Evolutionary conservation across 208 protist species (phyloP).

Genomic region (Crithidia fasciculata): DNA sequence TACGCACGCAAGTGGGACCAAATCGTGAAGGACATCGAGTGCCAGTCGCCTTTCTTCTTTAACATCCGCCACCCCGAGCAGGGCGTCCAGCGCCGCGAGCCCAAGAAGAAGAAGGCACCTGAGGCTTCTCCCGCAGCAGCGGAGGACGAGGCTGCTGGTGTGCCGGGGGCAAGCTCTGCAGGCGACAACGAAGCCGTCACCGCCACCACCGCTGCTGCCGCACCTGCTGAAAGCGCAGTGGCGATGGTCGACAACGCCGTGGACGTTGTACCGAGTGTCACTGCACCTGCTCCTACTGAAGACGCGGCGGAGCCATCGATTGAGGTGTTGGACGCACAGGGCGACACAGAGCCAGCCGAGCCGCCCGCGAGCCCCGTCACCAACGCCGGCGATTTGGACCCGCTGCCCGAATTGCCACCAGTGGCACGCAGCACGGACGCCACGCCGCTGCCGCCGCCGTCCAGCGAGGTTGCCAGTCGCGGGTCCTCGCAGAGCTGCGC

Average conservation of each 20-base stretch:
- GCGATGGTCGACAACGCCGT: too few species aligned
- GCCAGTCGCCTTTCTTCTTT: conserved; percentile 75
- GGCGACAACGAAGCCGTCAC: not conserved
- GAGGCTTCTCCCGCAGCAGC: not conserved
- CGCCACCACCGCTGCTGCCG: conserved; percentile 1
- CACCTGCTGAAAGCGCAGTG: too few species aligned
- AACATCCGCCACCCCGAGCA: conserved; percentile 90
- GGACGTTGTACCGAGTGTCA: too few species aligned
- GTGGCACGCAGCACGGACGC: too few species aligned
- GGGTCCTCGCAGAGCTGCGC: too few species aligned
- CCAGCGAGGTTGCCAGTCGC: too few species aligned
- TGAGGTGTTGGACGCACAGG: not conserved
- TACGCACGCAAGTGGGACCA: conserved; percentile 85
- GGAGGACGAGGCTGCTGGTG: not conserved
- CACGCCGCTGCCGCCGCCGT: too few species aligned
- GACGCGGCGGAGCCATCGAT: not conserved
- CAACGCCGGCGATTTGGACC: not conserved
- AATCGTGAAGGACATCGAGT: conserved; percentile 86
- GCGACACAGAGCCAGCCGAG: not conserved
- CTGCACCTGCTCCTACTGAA: not conserved
- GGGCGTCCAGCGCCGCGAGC: conserved; percentile 69
- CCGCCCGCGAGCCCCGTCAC: not conserved
- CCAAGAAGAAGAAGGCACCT: conserved; percentile 36
- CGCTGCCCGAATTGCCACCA: not conserved
- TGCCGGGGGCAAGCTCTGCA: not conserved